phyloP scores from a whole-genome alignment of 2,329 filamentous ascomycete species.

The Sporothrix pallida region DNA sequence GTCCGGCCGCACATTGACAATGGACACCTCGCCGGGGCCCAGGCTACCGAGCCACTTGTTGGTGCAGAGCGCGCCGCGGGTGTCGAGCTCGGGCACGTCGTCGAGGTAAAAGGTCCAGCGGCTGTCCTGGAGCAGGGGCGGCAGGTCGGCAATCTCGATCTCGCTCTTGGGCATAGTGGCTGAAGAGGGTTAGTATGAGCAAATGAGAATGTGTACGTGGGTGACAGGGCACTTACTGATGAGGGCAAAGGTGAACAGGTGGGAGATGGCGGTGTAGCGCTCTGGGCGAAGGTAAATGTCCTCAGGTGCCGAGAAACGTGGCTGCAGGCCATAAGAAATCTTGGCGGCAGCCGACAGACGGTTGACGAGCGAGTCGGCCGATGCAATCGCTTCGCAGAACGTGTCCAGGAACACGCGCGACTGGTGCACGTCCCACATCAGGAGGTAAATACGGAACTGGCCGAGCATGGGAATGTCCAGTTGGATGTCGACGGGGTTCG shows the following conservation, averaged over 20 bases:
- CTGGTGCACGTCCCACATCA: conserved; percentile 66
- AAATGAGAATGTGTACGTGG: too few relatives aligned
- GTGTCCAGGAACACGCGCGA: conserved; percentile 61
- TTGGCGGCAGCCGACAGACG: conserved; percentile 64
- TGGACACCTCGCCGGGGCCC: conserved; percentile 61
- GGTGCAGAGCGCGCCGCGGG: conserved; percentile 60
- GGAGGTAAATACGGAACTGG: conserved; percentile 77
- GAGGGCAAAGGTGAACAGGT: conserved; percentile 71
- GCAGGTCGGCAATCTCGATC: conserved; percentile 70
- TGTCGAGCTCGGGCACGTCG: conserved; percentile 63
- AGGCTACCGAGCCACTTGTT: conserved; percentile 72
- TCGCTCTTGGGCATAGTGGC: conserved; percentile 65
- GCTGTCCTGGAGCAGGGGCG: conserved; percentile 65
- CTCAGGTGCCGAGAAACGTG: conserved; percentile 61
- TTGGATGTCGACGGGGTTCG: conserved; percentile 78
- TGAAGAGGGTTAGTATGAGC: conserved; percentile 36
- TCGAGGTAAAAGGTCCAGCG: conserved; percentile 77
- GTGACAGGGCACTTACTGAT: conserved; percentile 59
- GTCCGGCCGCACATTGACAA: conserved; percentile 73
- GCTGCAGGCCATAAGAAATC: conserved; percentile 65
- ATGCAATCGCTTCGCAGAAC: conserved; percentile 62
- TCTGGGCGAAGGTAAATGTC: conserved; percentile 71
- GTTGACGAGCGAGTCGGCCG: conserved; percentile 60
- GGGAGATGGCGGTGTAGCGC: conserved; percentile 70
- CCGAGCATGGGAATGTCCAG: conserved; percentile 78